Evolutionary conservation across 2,329 filamentous ascomycete species (phyloP).

Genomic region (Fusarium heterosporum): DNA sequence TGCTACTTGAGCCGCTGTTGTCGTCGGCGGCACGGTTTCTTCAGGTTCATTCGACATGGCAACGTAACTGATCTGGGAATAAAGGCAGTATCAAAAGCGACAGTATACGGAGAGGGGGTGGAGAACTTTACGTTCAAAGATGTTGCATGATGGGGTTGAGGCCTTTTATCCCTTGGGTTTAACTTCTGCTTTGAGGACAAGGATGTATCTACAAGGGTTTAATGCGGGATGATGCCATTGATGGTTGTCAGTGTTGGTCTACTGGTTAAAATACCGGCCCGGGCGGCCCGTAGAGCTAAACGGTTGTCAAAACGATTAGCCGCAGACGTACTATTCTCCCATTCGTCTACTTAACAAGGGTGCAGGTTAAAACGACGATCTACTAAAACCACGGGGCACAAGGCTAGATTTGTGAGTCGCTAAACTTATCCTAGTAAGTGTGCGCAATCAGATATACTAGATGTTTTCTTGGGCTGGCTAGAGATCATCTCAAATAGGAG

Average conservation of each 20-base stretch:
- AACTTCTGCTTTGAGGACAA: background rate
- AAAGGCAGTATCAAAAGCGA: background rate
- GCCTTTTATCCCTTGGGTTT: background rate
- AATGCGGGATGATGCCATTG: background rate
- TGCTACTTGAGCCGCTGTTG: fast-evolving
- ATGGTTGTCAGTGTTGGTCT: background rate
- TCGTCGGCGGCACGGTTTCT: fast-evolving
- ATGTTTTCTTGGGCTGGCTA: no score
- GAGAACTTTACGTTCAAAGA: background rate
- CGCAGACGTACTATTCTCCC: no score
- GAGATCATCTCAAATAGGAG: no score
- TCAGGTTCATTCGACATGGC: background rate
- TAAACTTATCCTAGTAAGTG: no score
- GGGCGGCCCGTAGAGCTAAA: background rate
- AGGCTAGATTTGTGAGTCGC: no score
- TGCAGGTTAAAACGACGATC: no score
- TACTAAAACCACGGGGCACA: no score
- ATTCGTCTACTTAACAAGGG: background rate
- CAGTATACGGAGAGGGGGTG: background rate
- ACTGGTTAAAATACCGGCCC: no score
- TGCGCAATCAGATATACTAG: no score
- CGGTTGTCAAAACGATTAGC: background rate
- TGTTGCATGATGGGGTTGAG: background rate
- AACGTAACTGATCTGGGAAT: no score
- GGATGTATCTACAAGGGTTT: background rate